A percentile compares a stretch with the other conserved stretches of the same genome.
These are phyloP conservation scores for Penicillium aurantiogriseum DNA, from an alignment of 2,329 filamentous ascomycete species.

Conservation along the genomic window DNA sequence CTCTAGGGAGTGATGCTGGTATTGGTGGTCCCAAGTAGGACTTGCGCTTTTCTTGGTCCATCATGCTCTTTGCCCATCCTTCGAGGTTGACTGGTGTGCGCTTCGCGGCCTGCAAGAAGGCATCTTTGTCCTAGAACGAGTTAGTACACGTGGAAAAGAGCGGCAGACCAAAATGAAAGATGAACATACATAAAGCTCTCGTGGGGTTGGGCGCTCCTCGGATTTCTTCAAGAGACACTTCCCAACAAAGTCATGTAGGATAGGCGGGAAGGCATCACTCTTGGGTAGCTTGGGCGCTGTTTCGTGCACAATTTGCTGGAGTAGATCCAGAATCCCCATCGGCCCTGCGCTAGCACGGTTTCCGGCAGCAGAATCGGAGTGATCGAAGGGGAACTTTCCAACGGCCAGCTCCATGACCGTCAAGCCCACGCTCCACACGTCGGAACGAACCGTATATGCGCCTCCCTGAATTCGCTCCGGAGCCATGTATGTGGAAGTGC, in stretches of 20 bases:
- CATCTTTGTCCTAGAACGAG: constrained; percentile 71
- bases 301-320: constrained; percentile 97
- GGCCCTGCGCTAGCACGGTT: constrained; percentile 67
- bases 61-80: constrained; percentile 90
- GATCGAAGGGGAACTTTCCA: constrained; percentile 90
- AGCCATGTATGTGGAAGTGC: constrained; percentile 98
- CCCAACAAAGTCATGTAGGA: constrained; percentile 94
- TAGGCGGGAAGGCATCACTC: constrained; percentile 93
- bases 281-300: constrained; percentile 90
- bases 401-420: constrained; percentile 97
- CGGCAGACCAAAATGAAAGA: neutral
- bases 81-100: constrained; percentile 90
- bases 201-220: constrained; percentile 83
- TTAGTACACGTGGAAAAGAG: neutral
- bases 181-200: constrained; percentile 79
- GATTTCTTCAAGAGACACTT: constrained; percentile 92
- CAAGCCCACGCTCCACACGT: constrained; percentile 97
- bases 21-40: constrained; percentile 84
- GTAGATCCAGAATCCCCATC: constrained; percentile 89
- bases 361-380: constrained; percentile 73
- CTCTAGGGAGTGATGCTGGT: constrained; percentile 68
- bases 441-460: constrained; percentile 95
- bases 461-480: constrained; percentile 96
- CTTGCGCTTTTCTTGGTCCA: constrained; percentile 93
- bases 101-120: constrained; percentile 94